These are phyloP conservation scores for Mycosarcoma maydis DNA, from an alignment of 1,284 basidiomycete species.

Conservation along the genomic window DNA sequence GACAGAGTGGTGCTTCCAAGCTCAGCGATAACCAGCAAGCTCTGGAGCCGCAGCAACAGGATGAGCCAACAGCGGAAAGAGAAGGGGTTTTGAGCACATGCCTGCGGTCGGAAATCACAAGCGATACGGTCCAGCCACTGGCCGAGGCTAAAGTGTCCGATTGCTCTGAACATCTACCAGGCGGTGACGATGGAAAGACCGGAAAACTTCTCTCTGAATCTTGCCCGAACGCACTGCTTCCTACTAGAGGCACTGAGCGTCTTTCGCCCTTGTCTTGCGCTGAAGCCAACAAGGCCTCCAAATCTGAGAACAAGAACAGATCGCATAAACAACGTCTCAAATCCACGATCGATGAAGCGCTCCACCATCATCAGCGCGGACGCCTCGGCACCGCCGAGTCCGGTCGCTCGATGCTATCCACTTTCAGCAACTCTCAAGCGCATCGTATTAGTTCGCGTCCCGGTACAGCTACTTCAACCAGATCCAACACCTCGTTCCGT, in stretches of 20 bases:
- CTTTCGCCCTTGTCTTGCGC: neutral
- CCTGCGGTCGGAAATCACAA: no score
- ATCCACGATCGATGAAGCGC: neutral
- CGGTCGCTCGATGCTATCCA: slow-evolving; percentile 4
- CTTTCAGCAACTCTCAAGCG: neutral
- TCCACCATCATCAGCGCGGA: neutral
- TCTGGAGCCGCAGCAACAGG: neutral
- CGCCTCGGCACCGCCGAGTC: slow-evolving; percentile 26
- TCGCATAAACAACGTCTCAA: neutral
- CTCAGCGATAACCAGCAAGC: neutral
- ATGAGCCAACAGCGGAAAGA: no score
- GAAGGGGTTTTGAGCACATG: no score
- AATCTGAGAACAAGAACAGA: neutral
- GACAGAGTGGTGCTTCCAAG: slow-evolving; percentile 6
- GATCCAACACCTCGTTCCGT: slow-evolving; percentile 10
- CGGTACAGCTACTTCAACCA: slow-evolving; percentile 9
- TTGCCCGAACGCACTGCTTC: neutral
- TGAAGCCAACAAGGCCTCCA: neutral
- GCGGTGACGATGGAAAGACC: neutral
- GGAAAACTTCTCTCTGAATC: neutral
- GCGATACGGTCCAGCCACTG: no score
- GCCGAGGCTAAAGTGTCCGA: neutral
- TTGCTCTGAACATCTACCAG: neutral
- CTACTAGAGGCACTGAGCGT: neutral
- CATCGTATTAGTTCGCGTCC: slow-evolving; percentile 8